A percentile compares a stretch with the other conserved stretches of the same genome.
phyloP scores from a whole-genome alignment of 2,329 filamentous ascomycete genomes.

The Diaporthe sp. region DNA sequence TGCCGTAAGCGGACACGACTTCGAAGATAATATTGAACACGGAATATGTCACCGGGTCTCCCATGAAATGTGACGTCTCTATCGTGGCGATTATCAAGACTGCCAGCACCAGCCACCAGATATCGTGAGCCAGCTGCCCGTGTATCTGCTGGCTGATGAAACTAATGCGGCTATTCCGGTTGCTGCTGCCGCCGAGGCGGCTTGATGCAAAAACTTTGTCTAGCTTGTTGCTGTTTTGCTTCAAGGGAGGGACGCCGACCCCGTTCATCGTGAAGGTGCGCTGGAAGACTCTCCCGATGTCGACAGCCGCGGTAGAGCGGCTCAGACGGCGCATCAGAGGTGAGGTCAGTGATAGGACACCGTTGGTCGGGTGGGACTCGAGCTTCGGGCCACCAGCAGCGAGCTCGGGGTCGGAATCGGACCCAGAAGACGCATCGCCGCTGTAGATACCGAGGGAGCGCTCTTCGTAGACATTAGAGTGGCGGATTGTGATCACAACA shows the following conservation, averaged over 20 bases:
- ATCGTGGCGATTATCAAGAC: conserved; percentile 69
- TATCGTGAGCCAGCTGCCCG: conserved; percentile 70
- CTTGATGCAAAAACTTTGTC: background rate
- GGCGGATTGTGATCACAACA: conserved; percentile 71
- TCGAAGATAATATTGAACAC: conserved; percentile 70
- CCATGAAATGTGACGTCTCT: conserved; percentile 64
- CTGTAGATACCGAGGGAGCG: conserved; percentile 70
- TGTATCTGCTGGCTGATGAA: conserved; percentile 67
- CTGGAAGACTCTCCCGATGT: conserved; percentile 49
- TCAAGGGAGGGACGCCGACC: conserved; percentile 49
- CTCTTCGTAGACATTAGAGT: conserved; percentile 79
- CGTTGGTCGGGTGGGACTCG: background rate
- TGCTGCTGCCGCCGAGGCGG: conserved; percentile 37
- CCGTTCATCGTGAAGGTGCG: conserved; percentile 55
- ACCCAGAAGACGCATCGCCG: conserved; percentile 40
- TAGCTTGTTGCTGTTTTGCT: conserved; percentile 32
- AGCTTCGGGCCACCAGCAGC: background rate
- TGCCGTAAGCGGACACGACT: conserved; percentile 67
- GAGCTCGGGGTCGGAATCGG: conserved; percentile 20
- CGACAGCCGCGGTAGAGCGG: conserved; percentile 39
- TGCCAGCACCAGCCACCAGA: conserved; percentile 72
- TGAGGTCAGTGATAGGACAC: background rate
- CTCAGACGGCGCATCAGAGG: conserved; percentile 26
- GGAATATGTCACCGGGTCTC: conserved; percentile 62
- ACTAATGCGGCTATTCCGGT: conserved; percentile 52